Base-by-base conservation (phyloP, 2,329 filamentous ascomycete genomes). In the Chaetothyriales sp. region DNA sequence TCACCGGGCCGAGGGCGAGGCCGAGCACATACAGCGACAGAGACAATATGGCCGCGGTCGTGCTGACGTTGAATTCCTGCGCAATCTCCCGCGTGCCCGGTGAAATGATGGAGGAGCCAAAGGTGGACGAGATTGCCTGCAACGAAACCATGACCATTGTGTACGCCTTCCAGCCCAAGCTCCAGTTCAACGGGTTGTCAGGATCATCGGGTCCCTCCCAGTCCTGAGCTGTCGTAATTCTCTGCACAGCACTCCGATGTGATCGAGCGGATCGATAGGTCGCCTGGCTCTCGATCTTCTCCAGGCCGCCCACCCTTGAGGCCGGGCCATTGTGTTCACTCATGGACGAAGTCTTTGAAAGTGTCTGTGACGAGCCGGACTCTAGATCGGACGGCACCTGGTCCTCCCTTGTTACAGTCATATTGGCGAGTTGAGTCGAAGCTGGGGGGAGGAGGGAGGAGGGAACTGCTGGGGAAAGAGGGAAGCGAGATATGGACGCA, bases 11-110 rank as follows among this genome's bases (percentile, higher is more conserved):
- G 50, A 83, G 78, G 1, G 81, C 84, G 46, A 86, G 82, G 42
- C 80, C 80, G 7, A 85, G 66, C n/a, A 85, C 80, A 66, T 80
- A 86, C 48, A 85, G 72, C 0, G 80, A 80, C 0, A 84, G 73
- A 18, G 81, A 81, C 9, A 86, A 68, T 3, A 82, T 52, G 8
- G 65, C 59, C 6, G 62, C 60, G 1, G 61, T 63, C 6, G 53
- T 55, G 8, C 60, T 61, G 20, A 65, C 60, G 18, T 59, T 39
- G 55, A 66, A 65, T 26, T 57, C 54, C 26, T 55, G 63, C 46
- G 78, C 77, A 44, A 86, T 78, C 60, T 83, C 77, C 4, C 64
- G 62, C 15, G 75, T 76, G 28, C 60, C 62, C 28, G 65, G 62
- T 1, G 63, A 59, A 49, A 65, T 65, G 18, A 65, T 61, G 6